phyloP scores from a whole-genome alignment of 129 eudicot genomes.

The Silybum marianum region DNA sequence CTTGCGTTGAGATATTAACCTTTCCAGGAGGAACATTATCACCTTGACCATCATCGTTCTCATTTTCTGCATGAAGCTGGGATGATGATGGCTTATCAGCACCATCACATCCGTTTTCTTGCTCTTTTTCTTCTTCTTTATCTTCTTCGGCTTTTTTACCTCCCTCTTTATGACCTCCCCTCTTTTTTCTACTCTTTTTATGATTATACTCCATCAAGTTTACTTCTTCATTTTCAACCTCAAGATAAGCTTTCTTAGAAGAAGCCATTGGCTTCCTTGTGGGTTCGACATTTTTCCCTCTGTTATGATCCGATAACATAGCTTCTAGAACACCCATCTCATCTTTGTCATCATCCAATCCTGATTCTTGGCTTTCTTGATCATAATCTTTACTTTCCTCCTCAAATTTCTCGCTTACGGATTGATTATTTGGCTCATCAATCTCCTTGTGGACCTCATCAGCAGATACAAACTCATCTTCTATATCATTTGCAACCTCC shows the following conservation, averaged over 20 bases:
- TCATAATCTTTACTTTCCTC: slow-evolving; percentile 38
- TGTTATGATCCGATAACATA: slow-evolving; percentile 51
- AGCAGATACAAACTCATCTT: slow-evolving; percentile 52
- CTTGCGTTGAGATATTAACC: slow-evolving; percentile 46
- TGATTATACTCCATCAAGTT: slow-evolving; percentile 81
- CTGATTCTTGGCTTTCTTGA: slow-evolving; percentile 32
- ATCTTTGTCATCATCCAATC: slow-evolving; percentile 47
- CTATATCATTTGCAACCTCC: slow-evolving; percentile 42
- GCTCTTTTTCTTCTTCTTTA: slow-evolving; percentile 27
- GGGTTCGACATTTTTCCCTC: slow-evolving; percentile 34
- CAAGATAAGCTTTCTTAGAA: slow-evolving; percentile 38
- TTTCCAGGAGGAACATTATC: slow-evolving; percentile 32
- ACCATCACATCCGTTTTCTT: no score
- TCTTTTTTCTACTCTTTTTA: slow-evolving; percentile 60
- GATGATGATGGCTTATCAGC: slow-evolving; percentile 37
- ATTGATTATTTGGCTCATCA: slow-evolving; percentile 46
- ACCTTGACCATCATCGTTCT: slow-evolving; percentile 15
- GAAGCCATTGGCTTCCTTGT: slow-evolving; percentile 40
- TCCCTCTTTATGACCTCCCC: slow-evolving; percentile 56
- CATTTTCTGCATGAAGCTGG: slow-evolving; percentile 39
- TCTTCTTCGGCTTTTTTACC: slow-evolving; percentile 45
- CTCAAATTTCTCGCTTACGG: slow-evolving; percentile 42
- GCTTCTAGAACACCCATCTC: slow-evolving; percentile 62
- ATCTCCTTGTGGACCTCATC: slow-evolving; percentile 26
- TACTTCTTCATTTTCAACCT: slow-evolving; percentile 51